Evolutionary conservation across 2,329 filamentous ascomycete genomes (phyloP).

Genomic region (Phaeosphaeriaceae sp.): DNA sequence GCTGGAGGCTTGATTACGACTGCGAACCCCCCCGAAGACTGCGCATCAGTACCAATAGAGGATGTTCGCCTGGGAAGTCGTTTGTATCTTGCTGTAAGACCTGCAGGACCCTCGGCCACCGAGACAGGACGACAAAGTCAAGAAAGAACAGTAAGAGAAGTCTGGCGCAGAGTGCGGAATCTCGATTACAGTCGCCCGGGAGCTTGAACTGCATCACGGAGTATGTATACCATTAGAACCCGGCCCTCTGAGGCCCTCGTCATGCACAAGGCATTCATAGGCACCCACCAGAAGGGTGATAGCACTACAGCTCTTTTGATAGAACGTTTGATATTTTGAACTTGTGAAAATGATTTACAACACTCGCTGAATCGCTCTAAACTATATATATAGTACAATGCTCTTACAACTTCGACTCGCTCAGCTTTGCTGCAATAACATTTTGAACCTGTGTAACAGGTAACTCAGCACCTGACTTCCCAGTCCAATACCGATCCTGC

Average conservation of each 20-base stretch:
- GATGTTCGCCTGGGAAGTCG: slow-evolving; percentile 70
- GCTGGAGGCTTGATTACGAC: slow-evolving; percentile 77
- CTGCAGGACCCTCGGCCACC: slow-evolving; percentile 65
- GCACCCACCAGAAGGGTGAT: too few species aligned
- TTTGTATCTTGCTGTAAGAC: slow-evolving; percentile 73
- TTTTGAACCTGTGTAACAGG: slow-evolving; percentile 66
- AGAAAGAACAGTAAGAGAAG: slow-evolving; percentile 72
- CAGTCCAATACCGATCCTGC: slow-evolving; percentile 69
- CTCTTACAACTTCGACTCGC: slow-evolving; percentile 30
- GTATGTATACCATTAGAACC: too few species aligned
- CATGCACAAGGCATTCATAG: too few species aligned
- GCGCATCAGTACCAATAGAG: slow-evolving; percentile 62
- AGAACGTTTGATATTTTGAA: too few species aligned
- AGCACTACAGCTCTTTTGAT: too few species aligned
- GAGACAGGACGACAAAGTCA: slow-evolving; percentile 72
- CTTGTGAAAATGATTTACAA: too few species aligned
- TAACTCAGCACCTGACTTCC: slow-evolving; percentile 62
- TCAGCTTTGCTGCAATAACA: slow-evolving; percentile 52
- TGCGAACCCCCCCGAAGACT: slow-evolving; percentile 70
- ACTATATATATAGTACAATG: not conserved
- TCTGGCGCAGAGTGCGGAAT: slow-evolving; percentile 71
- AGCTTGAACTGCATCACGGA: too few species aligned
- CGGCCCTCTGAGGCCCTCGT: too few species aligned
- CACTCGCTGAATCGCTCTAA: too few species aligned
- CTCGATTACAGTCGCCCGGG: slow-evolving; percentile 73